Evolutionary conservation across 495 filamentous ascomycete genomes (phyloP), one percentile per base, ranked within the genome.

Genomic region (Coniosporium apollinis): DNA sequence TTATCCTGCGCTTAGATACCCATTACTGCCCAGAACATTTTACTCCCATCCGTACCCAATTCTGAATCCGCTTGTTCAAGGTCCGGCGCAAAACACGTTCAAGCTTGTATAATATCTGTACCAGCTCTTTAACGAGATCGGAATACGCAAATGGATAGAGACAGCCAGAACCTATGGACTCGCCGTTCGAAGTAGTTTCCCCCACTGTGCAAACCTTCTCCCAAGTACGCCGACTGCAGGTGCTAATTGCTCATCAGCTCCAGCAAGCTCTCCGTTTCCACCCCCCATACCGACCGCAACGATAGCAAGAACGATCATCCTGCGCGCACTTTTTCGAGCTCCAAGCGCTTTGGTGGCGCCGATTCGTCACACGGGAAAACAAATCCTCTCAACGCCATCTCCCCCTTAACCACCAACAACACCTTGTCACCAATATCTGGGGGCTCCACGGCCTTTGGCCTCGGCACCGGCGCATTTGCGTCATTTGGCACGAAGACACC

Each of bases 391-490:
- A 82, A 76, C 56, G 69, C 76, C 41, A 67, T 81, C 54, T 73
- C 79, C 18, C 82, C 85, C 22, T 51, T 76, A 34, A 72, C 73
- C 15, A 66, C 65, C 38, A 66, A 62, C 38, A 65, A 70, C 24
- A 66, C 91, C n/a, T 74, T 80, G 13, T 92, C 89, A 18, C 87
- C 89, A 6, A 89, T 82, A 14, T 66, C 74, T 36, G 80, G 78
- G 43, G 89, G 83, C 39, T 91, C 91, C 5, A 84, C 76, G 37
- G 86, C 86, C 33, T 97, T 97, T 52, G 84, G 85, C 36, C 69
- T 97, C 21, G 89, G 89, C 26, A 83, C 82, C 21, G 89, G 89
- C 41, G 89, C 89, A 28, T 97, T 97, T 58, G 89, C 91, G 25
- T 89, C 84, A 4, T 97, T 97, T 58, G 87, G 89, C n/a, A 62